Evolutionary conservation across 208 protist genomes (phyloP).

Genomic region (Trypanosoma vivax): DNA sequence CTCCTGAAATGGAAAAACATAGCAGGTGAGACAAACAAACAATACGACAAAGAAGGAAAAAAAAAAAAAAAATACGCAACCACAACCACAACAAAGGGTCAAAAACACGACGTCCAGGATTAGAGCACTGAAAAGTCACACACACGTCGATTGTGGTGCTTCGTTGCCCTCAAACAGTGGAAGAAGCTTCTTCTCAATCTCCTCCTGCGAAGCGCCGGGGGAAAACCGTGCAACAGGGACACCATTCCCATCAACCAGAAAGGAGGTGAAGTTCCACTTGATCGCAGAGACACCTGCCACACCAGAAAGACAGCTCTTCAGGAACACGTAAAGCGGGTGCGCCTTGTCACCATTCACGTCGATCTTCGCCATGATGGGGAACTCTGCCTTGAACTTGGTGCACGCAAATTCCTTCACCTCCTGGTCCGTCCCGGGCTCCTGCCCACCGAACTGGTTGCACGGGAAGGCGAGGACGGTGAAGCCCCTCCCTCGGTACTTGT

Average conservation of each 20-base stretch:
- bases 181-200: slow-evolving; percentile 62
- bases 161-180: slow-evolving; percentile 56
- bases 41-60: not conserved
- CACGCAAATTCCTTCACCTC: slow-evolving; percentile 40
- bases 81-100: no score
- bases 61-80: not conserved
- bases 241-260: slow-evolving; percentile 76
- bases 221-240: slow-evolving; percentile 60
- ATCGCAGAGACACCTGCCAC: slow-evolving; percentile 62
- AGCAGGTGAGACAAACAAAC: not conserved
- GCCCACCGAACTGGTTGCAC: slow-evolving; percentile 83
- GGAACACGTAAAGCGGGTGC: slow-evolving; percentile 72
- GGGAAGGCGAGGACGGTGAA: slow-evolving; percentile 90
- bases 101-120: no score
- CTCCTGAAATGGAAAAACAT: not conserved
- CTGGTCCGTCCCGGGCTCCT: slow-evolving; percentile 39
- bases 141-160: no score
- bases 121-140: no score
- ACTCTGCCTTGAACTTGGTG: slow-evolving; percentile 27
- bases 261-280: slow-evolving; percentile 94
- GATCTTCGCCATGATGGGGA: slow-evolving; percentile 54
- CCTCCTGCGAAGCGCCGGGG: slow-evolving; percentile 32
- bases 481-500: slow-evolving; percentile 74
- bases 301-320: slow-evolving; percentile 69
- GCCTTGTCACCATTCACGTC: slow-evolving; percentile 84